Evolutionary conservation across 768 basidiomycete species (phyloP), one percentile per base, ranked within the genome.

Genomic region (Wakefieldia striispora): DNA sequence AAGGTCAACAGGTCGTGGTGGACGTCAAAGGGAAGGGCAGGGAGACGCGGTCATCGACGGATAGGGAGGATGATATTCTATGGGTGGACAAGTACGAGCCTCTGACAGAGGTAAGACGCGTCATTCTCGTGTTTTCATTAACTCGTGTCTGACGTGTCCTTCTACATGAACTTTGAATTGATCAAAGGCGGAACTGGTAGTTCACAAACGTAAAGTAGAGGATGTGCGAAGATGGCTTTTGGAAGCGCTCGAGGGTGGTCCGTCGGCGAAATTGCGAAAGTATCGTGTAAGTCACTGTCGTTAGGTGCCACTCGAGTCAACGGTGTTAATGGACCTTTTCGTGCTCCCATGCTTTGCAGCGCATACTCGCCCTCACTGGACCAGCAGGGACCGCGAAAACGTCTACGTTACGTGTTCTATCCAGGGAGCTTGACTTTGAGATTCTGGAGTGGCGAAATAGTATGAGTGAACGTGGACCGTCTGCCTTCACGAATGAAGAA

Each of bases 371-470:
- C 0, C 70, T 99, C 11, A 88, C 89, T 3, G 95, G 95, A 1
- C 91, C 92, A 0, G 85, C 95, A 8, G 95, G 95, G 1, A 81
- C 84, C 0, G 95, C 83, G 0, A 99, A 99, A 73, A 97, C 95
- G 0, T 79, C 93, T 0, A 91, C 91, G 0, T 57, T 98, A 3
- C 80, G 81, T 23, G 79, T 93, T 2, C 71, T 99, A 19, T 76
- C 90, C 0, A 70, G 70, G 14, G 91, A 95, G 59, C 69, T 95
- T 57, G 81, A 75, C 2, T 82, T 90, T 45, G 87, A 94, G 43
- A 76, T 97, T 31, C 61, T 92, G 20, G 95, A 99, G 63, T 97
- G 94, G 91, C 73, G 78, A 39, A 91, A 87, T 62, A 70, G 80
- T 0, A 72, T 79, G 47, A 83, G 80, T 39, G 86, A 88, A 40